Base-by-base conservation (phyloP, 108 stramenopile species). In the Aurantiochytrium sp. region DNA sequence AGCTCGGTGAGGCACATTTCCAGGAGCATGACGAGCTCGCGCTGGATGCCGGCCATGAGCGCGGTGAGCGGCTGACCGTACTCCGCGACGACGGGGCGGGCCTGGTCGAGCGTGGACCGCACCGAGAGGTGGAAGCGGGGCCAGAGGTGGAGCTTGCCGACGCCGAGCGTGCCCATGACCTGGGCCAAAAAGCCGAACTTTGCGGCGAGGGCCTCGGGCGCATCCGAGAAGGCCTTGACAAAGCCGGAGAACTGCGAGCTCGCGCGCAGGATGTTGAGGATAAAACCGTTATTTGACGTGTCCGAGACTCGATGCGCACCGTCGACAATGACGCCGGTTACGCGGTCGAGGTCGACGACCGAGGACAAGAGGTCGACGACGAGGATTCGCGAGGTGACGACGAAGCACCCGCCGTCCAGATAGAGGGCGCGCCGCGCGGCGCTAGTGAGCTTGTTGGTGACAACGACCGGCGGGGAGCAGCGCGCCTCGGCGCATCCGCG, bases 251-350 rank as follows among this genome's bases (percentile, higher is more conserved):
- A 88, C 86, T 94, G 94, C 36, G 89, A 90, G 88, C 96, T 94
- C 32, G 91, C 91, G 17, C 94, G 93, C 90, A 93, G 97, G 15
- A 99, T 96, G 85, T 96, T 90, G 52, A 99, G 88, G 87, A 98
- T 97, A 89, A 99, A 99, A 3, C 97, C 97, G 69, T 97, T 97
- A 36, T 95, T 98, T 31, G 96, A 97, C 21, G 95, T 92, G n/a
- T 96, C 95, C 21, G 94, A 87, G 3, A 97, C 95, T 31, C 94
- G 89, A 86, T 99, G 97, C 0, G 96, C 98, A 86, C 97, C 95
- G 24, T 94, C 95, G 36, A 98, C 96, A 69, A 98, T 55, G 85
- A 99, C 90, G 12, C 98, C 98, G 42, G 94, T 95, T 45, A 98
- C 95, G 37, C 94, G 91, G 5, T 87, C 91, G 48, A 95, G 54